Percentiles rank a stretch among this genome's conserved stretches.
Conservation (phyloP, 2,329 filamentous ascomycete species). For the Fusarium heterosporum region DNA sequence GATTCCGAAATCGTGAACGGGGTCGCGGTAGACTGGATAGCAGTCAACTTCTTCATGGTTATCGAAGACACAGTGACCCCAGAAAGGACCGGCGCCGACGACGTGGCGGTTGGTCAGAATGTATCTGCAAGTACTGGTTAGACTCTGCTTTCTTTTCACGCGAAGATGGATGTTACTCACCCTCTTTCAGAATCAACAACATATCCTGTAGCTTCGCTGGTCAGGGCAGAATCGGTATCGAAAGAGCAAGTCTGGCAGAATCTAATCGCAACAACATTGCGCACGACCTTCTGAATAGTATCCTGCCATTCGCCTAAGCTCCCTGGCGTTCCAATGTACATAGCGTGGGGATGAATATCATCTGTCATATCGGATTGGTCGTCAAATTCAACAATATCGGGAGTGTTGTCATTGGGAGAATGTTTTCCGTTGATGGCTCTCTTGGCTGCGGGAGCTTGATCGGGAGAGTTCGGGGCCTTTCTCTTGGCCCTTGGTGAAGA, state of each 20-base stretch:
- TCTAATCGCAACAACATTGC: slow-evolving; percentile 97
- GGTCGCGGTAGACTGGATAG: slow-evolving; percentile 95
- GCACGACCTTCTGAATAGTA: slow-evolving; percentile 93
- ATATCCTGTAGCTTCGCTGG: slow-evolving; percentile 96
- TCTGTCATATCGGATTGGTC: slow-evolving; percentile 58
- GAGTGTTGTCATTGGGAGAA: slow-evolving; percentile 63
- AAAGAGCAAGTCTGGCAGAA: slow-evolving; percentile 99
- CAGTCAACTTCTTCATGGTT: slow-evolving; percentile 98
- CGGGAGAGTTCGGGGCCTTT: slow-evolving; percentile 61
- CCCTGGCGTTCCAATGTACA: slow-evolving; percentile 54
- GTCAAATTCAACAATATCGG: slow-evolving; percentile 57
- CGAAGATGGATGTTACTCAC: slow-evolving; percentile 56
- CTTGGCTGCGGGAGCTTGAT: slow-evolving; percentile 52
- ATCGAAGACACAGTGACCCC: slow-evolving; percentile 98
- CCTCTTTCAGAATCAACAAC: slow-evolving; percentile 95
- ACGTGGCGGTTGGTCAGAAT: slow-evolving; percentile 93
- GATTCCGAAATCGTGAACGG: slow-evolving; percentile 98
- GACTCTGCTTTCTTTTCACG: background rate
- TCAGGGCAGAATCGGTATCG: slow-evolving; percentile 93
- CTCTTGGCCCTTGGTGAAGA: slow-evolving; percentile 62
- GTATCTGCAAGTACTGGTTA: slow-evolving; percentile 60
- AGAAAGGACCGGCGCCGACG: slow-evolving; percentile 94
- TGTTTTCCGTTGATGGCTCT: slow-evolving; percentile 60
- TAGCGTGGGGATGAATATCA: slow-evolving; percentile 51
- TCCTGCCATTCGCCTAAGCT: slow-evolving; percentile 83